phyloP scores from a whole-genome alignment of 192 early-diverging fungal genomes.

The Backusella luteola region DNA sequence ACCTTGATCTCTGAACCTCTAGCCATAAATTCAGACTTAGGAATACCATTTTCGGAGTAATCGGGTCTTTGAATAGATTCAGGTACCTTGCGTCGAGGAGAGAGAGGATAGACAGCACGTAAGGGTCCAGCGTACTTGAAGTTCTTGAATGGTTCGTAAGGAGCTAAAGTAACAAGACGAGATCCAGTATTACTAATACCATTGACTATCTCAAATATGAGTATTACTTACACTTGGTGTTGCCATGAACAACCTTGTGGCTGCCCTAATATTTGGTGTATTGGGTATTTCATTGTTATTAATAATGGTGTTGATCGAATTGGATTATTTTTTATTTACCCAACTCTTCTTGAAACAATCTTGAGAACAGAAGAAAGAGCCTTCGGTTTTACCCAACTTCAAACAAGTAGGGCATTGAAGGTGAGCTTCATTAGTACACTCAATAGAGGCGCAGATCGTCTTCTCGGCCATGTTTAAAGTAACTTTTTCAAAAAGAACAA shows the following conservation, averaged over 20 bases:
- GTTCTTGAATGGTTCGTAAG: slow-evolving; percentile 58
- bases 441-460: slow-evolving; percentile 43
- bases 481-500: background rate
- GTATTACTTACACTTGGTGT: slow-evolving; percentile 1
- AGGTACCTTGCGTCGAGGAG: slow-evolving; percentile 66
- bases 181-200: background rate
- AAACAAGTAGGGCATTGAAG: slow-evolving; percentile 78
- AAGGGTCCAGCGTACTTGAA: slow-evolving; percentile 66
- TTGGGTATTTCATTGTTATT: background rate
- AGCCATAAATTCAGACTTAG: slow-evolving; percentile 72
- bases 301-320: background rate
- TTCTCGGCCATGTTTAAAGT: background rate
- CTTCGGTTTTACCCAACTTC: slow-evolving; percentile 52
- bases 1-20: slow-evolving; percentile 68
- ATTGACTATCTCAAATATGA: background rate
- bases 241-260: slow-evolving; percentile 18
- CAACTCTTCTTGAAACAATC: slow-evolving; percentile 70
- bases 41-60: slow-evolving; percentile 51
- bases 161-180: slow-evolving; percentile 1
- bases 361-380: slow-evolving; percentile 75
- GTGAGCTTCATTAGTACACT: slow-evolving; percentile 64
- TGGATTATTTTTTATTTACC: slow-evolving; percentile 33
- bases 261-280: background rate
- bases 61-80: slow-evolving; percentile 56
- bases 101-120: slow-evolving; percentile 75